These are phyloP conservation scores for Fusarium algeriense DNA, from an alignment of 2,329 filamentous ascomycete species.

Conservation along the genomic window DNA sequence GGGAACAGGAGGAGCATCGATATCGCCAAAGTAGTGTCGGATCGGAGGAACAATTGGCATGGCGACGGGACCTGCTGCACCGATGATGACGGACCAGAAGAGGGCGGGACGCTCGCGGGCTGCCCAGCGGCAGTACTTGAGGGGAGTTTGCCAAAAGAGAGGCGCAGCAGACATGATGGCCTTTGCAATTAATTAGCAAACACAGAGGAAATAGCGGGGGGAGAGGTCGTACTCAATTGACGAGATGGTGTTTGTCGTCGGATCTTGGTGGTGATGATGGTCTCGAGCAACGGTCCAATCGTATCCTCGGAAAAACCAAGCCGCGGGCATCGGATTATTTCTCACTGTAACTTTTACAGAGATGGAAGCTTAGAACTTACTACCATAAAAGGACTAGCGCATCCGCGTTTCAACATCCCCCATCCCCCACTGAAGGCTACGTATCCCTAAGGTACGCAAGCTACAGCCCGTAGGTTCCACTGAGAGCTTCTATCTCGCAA, in stretches of 20 bases:
- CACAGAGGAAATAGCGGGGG: not conserved
- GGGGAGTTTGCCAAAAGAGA: slow-evolving; percentile 87
- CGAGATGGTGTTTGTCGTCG: slow-evolving; percentile 37
- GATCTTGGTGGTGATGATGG: slow-evolving; percentile 42
- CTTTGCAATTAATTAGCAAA: not conserved
- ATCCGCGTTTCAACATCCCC: not conserved
- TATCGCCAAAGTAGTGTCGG: slow-evolving; percentile 78
- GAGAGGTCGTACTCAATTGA: slow-evolving; percentile 54
- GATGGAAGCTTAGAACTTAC: not conserved
- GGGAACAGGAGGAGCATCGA: slow-evolving; percentile 78
- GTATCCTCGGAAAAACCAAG: slow-evolving; percentile 50
- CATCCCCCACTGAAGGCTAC: slow-evolving; percentile 50
- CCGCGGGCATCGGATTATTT: slow-evolving; percentile 47
- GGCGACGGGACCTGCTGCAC: slow-evolving; percentile 76
- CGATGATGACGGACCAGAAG: slow-evolving; percentile 88
- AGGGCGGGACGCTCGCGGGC: slow-evolving; percentile 88
- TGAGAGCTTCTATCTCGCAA: slow-evolving; percentile 40
- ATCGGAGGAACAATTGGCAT: slow-evolving; percentile 80
- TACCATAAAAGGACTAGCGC: slow-evolving; percentile 28
- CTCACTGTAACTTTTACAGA: not conserved
- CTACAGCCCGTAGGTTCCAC: slow-evolving; percentile 30
- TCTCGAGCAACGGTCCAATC: slow-evolving; percentile 43
- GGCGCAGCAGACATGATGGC: slow-evolving; percentile 70
- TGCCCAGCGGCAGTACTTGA: slow-evolving; percentile 90
- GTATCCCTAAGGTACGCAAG: slow-evolving; percentile 53